Evolutionary conservation across 306 rosid species (phyloP).

Genomic region (Corylus heterophylla): DNA sequence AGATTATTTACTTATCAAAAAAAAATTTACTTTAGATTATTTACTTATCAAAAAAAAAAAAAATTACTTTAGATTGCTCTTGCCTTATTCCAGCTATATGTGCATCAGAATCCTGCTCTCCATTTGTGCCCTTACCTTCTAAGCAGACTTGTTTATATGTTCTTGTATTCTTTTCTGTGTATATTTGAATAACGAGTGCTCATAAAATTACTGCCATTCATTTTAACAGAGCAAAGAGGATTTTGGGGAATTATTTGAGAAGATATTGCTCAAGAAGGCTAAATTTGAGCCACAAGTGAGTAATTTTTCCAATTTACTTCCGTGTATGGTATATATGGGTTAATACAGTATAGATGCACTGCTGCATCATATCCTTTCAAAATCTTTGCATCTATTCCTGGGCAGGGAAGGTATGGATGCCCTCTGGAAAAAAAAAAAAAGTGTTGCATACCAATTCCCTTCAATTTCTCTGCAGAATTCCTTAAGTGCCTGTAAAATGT

Average conservation of each 20-base stretch:
- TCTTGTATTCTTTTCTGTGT: conserved; percentile 16
- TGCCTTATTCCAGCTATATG: neutral
- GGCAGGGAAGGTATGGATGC: neutral
- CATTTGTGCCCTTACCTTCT: conserved; percentile 9
- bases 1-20: neutral
- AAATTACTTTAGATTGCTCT: neutral
- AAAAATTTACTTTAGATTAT: too few species aligned
- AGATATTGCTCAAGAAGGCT: conserved; percentile 54
- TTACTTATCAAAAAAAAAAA: too few species aligned
- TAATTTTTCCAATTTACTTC: conserved; percentile 16
- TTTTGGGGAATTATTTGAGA: conserved; percentile 52
- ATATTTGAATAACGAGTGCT: neutral
- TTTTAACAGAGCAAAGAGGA: conserved; percentile 64
- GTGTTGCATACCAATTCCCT: neutral
- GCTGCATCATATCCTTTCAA: conserved; percentile 5
- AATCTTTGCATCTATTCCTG: neutral
- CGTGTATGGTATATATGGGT: neutral
- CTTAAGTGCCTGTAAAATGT: conserved; percentile 14
- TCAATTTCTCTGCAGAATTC: neutral
- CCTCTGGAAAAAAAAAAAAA: too few species aligned
- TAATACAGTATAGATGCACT: neutral
- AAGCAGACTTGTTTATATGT: neutral
- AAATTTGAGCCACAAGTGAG: conserved; percentile 73
- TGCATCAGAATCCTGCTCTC: neutral
- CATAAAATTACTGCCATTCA: neutral